Base-by-base conservation (phyloP, 129 eudicot genomes). In the Kitagawia praeruptora region DNA sequence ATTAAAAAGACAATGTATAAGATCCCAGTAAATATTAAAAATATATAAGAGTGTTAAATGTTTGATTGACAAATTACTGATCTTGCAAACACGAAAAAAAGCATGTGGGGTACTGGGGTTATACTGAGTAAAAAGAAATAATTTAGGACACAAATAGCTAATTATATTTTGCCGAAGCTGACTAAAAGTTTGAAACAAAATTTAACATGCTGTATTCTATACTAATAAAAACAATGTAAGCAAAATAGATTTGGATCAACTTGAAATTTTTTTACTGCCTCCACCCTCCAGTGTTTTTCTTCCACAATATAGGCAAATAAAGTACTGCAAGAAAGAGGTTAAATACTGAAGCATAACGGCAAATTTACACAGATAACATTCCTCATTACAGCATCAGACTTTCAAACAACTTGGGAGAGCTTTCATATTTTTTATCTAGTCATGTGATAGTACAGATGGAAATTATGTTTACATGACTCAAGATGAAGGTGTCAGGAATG, bases 1-100 rank as follows among this genome's bases (percentile, higher is more conserved):
- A 83, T 39, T 12, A 40, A 45, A 31, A 37, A 81, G 53, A 66
- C 49, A 74, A 40, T 39, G 37, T 39, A 28, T 27, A 28, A 80
- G 79, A 54, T 42, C 38, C 38, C 75, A 72, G n/a, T 77, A 73
- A 0, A 39, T n/a, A 67, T 28, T 67, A 67, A 67, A 67, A 21
- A 67, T 5, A 66, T 31, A 67, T 28, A 13, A 9, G 71, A 67
- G 23, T 34, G 41, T 31, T 31, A 31, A 34, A 13, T 31, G 41
- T 31, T 67, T 4, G 15, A 69, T 69, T 14, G 34, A 16, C n/a
- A 28, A 69, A 15, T 16, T 5, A 19, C 75, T 39, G 75, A 38
- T 39, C 25, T 18, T 38, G 45, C 9, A 69, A 37, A 69, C 3
- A 45, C 74, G 40, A 37, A 37, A 34, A 54, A 31, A 4, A 69